Conservation (phyloP, 2,329 filamentous ascomycete species). For the Microascus cirrosus region DNA sequence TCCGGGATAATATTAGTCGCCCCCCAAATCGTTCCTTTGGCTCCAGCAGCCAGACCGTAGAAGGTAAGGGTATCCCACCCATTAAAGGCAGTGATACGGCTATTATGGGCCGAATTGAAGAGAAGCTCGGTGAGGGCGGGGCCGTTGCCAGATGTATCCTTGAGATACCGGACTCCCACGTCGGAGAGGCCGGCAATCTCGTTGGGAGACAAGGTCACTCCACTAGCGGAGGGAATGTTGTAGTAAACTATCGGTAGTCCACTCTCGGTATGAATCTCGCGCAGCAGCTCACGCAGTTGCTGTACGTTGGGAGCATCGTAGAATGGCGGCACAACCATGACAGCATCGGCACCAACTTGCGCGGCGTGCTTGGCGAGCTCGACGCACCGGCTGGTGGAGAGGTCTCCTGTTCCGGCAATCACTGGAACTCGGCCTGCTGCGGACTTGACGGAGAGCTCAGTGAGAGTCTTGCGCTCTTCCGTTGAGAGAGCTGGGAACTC, state of each 20-base stretch:
- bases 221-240: slow-evolving; percentile 36
- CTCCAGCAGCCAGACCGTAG: slow-evolving; percentile 36
- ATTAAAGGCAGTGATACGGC: slow-evolving; percentile 34
- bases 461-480: slow-evolving; percentile 31
- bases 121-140: slow-evolving; percentile 36
- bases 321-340: slow-evolving; percentile 38
- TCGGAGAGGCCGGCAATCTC: slow-evolving; percentile 30
- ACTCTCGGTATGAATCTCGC: slow-evolving; percentile 25
- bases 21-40: slow-evolving; percentile 37
- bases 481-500: slow-evolving; percentile 33
- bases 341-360: slow-evolving; percentile 58
- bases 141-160: slow-evolving; percentile 40
- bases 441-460: slow-evolving; percentile 20
- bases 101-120: slow-evolving; percentile 20
- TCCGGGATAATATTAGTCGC: slow-evolving; percentile 39
- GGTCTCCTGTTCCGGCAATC: slow-evolving; percentile 29
- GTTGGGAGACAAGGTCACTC: slow-evolving; percentile 25
- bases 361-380: slow-evolving; percentile 72
- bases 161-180: slow-evolving; percentile 35
- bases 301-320: slow-evolving; percentile 30
- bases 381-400: slow-evolving; percentile 36
- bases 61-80: slow-evolving; percentile 43
- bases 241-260: slow-evolving; percentile 36
- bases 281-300: slow-evolving; percentile 19
- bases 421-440: slow-evolving; percentile 27